Evolutionary conservation across 2,329 filamentous ascomycete species (phyloP), one percentile per base, ranked within the genome.

Genomic region (Fusarium robinianum): DNA sequence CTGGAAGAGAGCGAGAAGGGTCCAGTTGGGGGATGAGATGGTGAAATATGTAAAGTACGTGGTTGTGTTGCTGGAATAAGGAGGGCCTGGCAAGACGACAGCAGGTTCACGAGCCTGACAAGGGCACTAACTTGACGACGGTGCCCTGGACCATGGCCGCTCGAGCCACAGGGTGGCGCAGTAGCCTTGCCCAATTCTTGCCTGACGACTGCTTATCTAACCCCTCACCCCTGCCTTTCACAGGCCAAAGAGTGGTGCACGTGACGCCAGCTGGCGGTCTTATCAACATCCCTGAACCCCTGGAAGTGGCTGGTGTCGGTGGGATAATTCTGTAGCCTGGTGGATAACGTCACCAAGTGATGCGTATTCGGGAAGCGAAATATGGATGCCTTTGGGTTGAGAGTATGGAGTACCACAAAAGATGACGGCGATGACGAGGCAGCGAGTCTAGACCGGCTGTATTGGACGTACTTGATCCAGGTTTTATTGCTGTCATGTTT

Each of bases 1-100:
- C 36, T 36, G 37, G 43, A 30, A 36, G 29, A 22, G 31, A 38
- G 39, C 45, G 31, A 41, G 45, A 33, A 31, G 10, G 14, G 39
- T 40, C 35, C 32, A 12, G 43, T 35, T 30, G 51, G 52, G 41
- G 45, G 56, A 23, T 37, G 52, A 40, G 46, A 38, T 49, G 31
- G 46, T 51, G 29, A 54, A 47, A 40, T 55, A 53, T 53, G 53
- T 39, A 33, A 54, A 51, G 51, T 34, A 41, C 52, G 56, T n/a
- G n/a, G n/a, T 55, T 55, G 56, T 57, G 58, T 52, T 60, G 58
- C 21, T 53, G 55, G 55, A 57, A 61, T 63, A 53, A 53, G 60
- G 65, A 65, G 63, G 54, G 61, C 61, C 53, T 62, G 56, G 51
- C 60, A 58, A 57, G 55, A 58, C 61, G 59, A 58, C 61, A 62